Evolutionary conservation across 2,329 filamentous ascomycete genomes (phyloP).

Genomic region (Grosmannia clavigera): DNA sequence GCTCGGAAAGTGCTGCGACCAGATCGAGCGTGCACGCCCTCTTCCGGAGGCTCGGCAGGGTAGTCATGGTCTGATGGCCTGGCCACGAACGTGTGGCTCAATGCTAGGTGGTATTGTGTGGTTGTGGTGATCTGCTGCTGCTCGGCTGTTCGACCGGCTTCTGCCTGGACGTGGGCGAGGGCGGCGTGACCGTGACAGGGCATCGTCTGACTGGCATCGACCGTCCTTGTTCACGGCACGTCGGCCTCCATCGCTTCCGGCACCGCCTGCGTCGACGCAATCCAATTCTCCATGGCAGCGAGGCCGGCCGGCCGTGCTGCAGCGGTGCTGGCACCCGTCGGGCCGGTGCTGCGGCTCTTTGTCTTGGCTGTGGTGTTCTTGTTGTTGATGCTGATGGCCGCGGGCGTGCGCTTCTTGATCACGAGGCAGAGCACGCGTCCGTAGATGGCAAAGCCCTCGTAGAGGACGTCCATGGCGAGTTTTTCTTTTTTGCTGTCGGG

Average conservation of each 20-base stretch:
- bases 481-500: conserved; percentile 67
- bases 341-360: conserved; percentile 14
- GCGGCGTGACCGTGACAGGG: too few species aligned
- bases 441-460: conserved; percentile 94
- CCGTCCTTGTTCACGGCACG: background rate
- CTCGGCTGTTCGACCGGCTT: too few species aligned
- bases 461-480: conserved; percentile 69
- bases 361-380: conserved; percentile 6
- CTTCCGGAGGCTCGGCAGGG: too few species aligned
- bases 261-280: conserved; percentile 61
- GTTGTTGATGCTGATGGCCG: conserved; percentile 16
- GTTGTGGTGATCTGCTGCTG: too few species aligned
- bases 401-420: conserved; percentile 55
- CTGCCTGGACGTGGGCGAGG: too few species aligned
- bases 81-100: too few species aligned
- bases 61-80: too few species aligned
- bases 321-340: background rate
- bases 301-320: conserved; percentile 35
- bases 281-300: conserved; percentile 75
- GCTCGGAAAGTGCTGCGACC: too few species aligned
- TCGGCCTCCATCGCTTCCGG: conserved; percentile 12
- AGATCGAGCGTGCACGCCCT: too few species aligned
- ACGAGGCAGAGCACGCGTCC: conserved; percentile 85
- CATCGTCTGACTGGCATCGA: background rate
- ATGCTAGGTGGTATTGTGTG: too few species aligned